These are phyloP conservation scores for Hyaloperonospora brassicae DNA, from an alignment of 352 stramenopile species.

Conservation along the genomic window DNA sequence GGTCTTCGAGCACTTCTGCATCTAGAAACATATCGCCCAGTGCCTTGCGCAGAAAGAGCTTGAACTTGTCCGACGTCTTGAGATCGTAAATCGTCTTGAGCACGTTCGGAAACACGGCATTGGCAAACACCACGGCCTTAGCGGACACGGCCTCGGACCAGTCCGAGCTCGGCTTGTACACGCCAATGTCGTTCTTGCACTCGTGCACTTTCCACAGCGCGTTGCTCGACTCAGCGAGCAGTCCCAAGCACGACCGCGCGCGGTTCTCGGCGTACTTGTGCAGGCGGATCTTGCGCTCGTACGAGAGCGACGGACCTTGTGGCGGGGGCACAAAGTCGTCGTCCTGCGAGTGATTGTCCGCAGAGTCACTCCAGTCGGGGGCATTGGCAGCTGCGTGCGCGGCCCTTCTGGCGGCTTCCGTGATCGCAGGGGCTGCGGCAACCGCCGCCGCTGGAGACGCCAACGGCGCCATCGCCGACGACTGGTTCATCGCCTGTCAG, in stretches of 20 bases:
- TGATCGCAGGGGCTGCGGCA: conserved; percentile 4
- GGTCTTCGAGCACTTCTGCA: conserved; percentile 74
- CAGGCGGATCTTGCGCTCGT: conserved; percentile 75
- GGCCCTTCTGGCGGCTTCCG: conserved; percentile 1
- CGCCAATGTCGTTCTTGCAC: conserved; percentile 65
- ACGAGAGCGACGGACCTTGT: conserved; percentile 74
- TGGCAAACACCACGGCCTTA: conserved; percentile 70
- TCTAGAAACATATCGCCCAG: conserved; percentile 77
- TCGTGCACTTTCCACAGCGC: conserved; percentile 79
- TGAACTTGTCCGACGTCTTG: conserved; percentile 79
- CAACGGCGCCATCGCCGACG: conserved; percentile 1
- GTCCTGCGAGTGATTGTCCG: conserved; percentile 49
- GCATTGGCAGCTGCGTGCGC: conserved; percentile 16
- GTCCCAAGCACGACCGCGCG: conserved; percentile 62
- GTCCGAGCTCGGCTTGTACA: conserved; percentile 81
- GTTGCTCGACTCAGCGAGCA: conserved; percentile 65
- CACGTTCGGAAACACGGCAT: conserved; percentile 71
- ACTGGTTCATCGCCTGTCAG: conserved; percentile 17
- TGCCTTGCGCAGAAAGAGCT: conserved; percentile 76
- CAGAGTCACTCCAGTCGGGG: conserved; percentile 63
- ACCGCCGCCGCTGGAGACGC: conserved; percentile 3
- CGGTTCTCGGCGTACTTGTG: conserved; percentile 84
- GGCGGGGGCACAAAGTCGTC: conserved; percentile 44
- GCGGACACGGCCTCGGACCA: conserved; percentile 83
- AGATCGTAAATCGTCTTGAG: conserved; percentile 82